Evolutionary conservation across 768 basidiomycete genomes (phyloP).

Genomic region (Boletus vermiculosoides): DNA sequence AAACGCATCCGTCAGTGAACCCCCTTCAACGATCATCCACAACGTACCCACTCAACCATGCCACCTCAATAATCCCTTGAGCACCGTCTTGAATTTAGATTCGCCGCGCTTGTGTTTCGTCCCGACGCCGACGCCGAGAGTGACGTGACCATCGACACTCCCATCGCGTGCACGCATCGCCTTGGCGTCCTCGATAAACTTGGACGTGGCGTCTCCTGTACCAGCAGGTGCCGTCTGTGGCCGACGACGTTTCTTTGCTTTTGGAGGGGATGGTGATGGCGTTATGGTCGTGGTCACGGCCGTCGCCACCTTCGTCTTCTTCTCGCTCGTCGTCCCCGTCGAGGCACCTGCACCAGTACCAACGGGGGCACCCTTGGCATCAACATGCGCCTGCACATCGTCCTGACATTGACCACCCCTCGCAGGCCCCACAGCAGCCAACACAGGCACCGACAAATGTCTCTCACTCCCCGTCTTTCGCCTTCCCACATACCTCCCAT

Average conservation of each 20-base stretch:
- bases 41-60: conserved; percentile 12
- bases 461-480: neutral
- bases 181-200: conserved; percentile 15
- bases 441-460: neutral
- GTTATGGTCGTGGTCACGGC: neutral
- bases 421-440: neutral
- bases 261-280: neutral
- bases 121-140: neutral
- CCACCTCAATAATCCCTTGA: conserved; percentile 22
- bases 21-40: no score
- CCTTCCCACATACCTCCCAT: neutral
- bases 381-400: neutral
- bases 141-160: neutral
- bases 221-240: conserved; percentile 28
- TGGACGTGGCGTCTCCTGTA: conserved; percentile 9
- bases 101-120: neutral
- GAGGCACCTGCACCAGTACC: no score
- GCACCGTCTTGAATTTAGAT: conserved; percentile 17
- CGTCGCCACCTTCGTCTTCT: neutral
- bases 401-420: neutral
- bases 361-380: no score
- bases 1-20: no score
- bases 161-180: conserved; percentile 2
- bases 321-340: neutral
- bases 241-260: conserved; percentile 11